Base-by-base conservation (phyloP, 805 yeast species). In the Babjeviella inositovora region DNA sequence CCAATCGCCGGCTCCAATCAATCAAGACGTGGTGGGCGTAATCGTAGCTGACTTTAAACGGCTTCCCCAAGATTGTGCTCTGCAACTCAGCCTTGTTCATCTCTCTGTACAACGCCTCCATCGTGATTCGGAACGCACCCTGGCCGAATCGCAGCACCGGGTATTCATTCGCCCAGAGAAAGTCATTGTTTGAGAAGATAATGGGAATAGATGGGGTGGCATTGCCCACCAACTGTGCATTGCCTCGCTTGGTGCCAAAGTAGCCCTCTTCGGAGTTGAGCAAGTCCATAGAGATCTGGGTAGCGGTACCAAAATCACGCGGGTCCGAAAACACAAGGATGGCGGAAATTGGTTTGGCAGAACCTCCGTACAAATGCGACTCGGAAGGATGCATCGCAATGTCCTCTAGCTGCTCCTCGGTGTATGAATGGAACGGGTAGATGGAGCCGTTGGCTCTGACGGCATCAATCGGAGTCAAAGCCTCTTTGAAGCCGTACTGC, bases 311-410 rank as follows among this genome's bases (percentile, higher is more conserved):
- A 72, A 82, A 62, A 42, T 84, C 95, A 28, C 93, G 55, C 4
- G 95, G 84, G 44, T 85, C 96, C 38, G 77, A 77, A 46, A 84
- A 82, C 13, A 84, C 82, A 30, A 85, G 48, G 1, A 85, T 56
- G 3, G 84, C 85, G 32, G 82, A 93, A 28, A 80, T 57, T 11
- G 65, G 64, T 28, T 45, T 47, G 12, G 39, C 34, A 27, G 25
- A 26, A 31, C 30, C 28, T 39, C 47, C 22, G 35, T 26, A 26
- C 9, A 47, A 35, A 18, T 41, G 34, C 13, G 43, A 31, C 5
- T 21, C 28, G 8, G 31, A 19, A 3, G 57, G 53, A 13, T 41
- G 42, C 12, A 40, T 38, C 0, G 61, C 58, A 47, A 54, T 68
- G 21, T 41, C 32, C 9, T 49, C 45, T 17, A 63, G 29, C 19